Evolutionary conservation across 768 basidiomycete species (phyloP), one percentile per base, ranked within the genome.

Genomic region (Dendrothele bispora): DNA sequence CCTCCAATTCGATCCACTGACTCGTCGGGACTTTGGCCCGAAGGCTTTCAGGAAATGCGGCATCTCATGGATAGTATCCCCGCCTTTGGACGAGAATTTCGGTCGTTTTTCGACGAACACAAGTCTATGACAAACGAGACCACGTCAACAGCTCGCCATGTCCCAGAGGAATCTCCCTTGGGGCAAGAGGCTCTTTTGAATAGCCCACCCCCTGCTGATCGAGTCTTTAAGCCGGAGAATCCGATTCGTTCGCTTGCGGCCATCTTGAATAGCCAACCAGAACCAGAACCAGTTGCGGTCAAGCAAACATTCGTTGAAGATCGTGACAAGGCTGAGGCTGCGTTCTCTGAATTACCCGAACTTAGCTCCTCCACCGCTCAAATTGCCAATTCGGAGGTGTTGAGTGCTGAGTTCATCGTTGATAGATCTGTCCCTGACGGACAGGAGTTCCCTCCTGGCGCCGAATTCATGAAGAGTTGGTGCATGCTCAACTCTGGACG

Each of bases 401-500:
- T 86, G 49, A 72, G 72, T 29, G 86, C 87, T 3, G 68, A 67
- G 5, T 84, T 84, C 51, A 50, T 91, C 5, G 72, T 72, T 28
- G 86, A 91, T 59, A 72, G 83, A 32, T 91, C 87, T 27, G 83
- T 89, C 41, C 71, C 78, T 4, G 84, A 87, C 55, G 90, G 89
- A 1, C 87, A 90, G 55, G 65, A 72, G 20, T 86, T 92, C 60
- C 88, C 88, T 25, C 83, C 88, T 6, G 91, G 91, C 27, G 88
- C 88, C 0, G 88, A 88, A 61, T 94, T 93, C 57, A 78, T 91
- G 46, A 93, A 92, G 66, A 82, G 81, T 18, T 94, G 91, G 91
- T 72, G 74, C 47, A 75, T 92, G 72, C 52, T 72, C 25, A 94
- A 94, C 56, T 77, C 77, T 54, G 84, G 89, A 14, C 58, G 55